Conservation (phyloP, 2,329 filamentous ascomycete genomes). For the Aspergillus thermomutatus region DNA sequence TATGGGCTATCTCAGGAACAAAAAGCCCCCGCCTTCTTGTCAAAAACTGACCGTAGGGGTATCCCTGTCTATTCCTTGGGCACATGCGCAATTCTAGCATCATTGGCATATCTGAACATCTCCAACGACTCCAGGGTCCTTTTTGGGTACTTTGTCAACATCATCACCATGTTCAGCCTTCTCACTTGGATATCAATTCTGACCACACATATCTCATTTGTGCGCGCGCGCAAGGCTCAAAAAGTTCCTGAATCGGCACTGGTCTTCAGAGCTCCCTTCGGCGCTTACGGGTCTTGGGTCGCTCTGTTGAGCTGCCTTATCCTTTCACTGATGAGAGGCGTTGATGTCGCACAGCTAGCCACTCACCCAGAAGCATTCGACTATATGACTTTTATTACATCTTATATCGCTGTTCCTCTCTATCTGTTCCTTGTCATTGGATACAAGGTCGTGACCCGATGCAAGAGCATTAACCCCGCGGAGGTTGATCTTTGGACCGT, state of each 20-base stretch:
- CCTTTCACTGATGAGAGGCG: slow-evolving; percentile 78
- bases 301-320: slow-evolving; percentile 67
- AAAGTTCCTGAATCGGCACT: slow-evolving; percentile 53
- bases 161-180: slow-evolving; percentile 64
- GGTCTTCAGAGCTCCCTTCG: slow-evolving; percentile 67
- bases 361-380: slow-evolving; percentile 52
- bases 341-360: slow-evolving; percentile 58
- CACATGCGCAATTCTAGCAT: slow-evolving; percentile 57
- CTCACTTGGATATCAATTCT: slow-evolving; percentile 66
- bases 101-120: slow-evolving; percentile 66
- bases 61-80: slow-evolving; percentile 66
- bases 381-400: slow-evolving; percentile 71
- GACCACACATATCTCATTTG: slow-evolving; percentile 64
- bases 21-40: slow-evolving; percentile 68
- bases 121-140: slow-evolving; percentile 53
- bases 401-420: slow-evolving; percentile 71
- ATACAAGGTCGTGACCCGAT: slow-evolving; percentile 58
- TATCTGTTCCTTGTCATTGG: slow-evolving; percentile 67
- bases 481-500: slow-evolving; percentile 66
- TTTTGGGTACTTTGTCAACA: slow-evolving; percentile 64
- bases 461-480: slow-evolving; percentile 52
- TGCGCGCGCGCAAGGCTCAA: slow-evolving; percentile 60
- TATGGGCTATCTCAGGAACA: slow-evolving; percentile 70
- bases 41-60: slow-evolving; percentile 64
- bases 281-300: slow-evolving; percentile 63